Evolutionary conservation across 2,329 filamentous ascomycete genomes (phyloP).

Genomic region (Monosporascus sp.): DNA sequence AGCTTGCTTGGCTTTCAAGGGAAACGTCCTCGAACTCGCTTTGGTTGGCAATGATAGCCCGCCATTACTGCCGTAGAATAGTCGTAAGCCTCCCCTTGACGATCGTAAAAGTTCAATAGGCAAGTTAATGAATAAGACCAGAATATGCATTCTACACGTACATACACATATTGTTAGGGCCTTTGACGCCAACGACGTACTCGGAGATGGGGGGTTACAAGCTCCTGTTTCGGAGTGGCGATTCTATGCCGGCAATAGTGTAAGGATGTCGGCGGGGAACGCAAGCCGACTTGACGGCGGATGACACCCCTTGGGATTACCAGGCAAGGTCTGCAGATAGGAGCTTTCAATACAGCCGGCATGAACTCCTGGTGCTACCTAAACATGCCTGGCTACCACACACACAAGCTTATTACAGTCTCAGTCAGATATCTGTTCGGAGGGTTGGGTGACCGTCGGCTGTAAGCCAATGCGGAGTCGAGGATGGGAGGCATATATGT

Average conservation of each 20-base stretch:
- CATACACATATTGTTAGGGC: not conserved
- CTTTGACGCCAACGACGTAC: not conserved
- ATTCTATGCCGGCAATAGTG: not conserved
- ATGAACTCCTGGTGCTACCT: not conserved
- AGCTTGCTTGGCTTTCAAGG: too few species aligned
- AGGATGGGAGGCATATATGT: not conserved
- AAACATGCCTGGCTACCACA: not conserved
- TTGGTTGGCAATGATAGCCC: too few species aligned
- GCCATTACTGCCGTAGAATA: too few species aligned
- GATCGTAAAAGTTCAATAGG: too few species aligned
- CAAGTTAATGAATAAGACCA: too few species aligned
- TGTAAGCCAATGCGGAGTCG: too few species aligned
- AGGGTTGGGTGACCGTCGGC: not conserved
- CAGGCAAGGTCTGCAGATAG: not conserved
- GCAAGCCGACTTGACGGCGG: not conserved
- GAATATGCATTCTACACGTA: not conserved
- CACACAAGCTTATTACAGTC: not conserved
- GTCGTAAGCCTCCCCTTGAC: too few species aligned
- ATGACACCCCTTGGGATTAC: not conserved
- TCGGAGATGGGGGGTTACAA: not conserved
- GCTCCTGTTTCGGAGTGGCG: not conserved
- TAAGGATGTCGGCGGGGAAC: not conserved
- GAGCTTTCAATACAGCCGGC: not conserved
- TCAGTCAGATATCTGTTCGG: not conserved
- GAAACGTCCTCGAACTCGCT: too few species aligned